A percentile compares a stretch with the other conserved stretches of the same genome.
Conservation (phyloP, 208 protist genomes). For the Strigomonas culicis region DNA sequence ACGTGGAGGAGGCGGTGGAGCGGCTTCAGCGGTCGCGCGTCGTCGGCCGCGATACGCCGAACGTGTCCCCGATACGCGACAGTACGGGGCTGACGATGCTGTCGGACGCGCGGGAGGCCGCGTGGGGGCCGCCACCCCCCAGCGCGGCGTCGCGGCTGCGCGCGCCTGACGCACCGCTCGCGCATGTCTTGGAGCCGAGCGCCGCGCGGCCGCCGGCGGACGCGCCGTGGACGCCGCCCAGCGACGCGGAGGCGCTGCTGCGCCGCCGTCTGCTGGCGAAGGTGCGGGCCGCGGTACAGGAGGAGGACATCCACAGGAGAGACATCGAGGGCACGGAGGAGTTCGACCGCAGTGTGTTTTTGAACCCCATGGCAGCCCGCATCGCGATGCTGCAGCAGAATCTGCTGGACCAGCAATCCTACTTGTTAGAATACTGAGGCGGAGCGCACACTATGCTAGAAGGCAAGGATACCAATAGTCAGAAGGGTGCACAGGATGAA, state of each 20-base stretch:
- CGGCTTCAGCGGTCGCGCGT: constrained; percentile 7
- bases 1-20: no score
- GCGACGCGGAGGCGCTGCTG: constrained; percentile 12
- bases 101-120: no score
- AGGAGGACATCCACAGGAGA: constrained; percentile 63
- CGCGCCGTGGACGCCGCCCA: no score
- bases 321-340: constrained; percentile 69
- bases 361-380: constrained; percentile 47
- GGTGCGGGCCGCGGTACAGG: constrained; percentile 35
- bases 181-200: no score
- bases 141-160: no score
- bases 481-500: no score
- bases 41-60: constrained; percentile 19
- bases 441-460: no score
- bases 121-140: no score
- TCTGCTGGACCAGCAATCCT: constrained; percentile 2
- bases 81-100: no score
- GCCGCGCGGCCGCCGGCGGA: no score
- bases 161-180: no score
- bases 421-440: neutral
- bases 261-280: constrained; percentile 31
- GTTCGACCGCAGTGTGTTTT: constrained; percentile 51
- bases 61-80: constrained; percentile 37
- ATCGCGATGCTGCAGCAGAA: constrained; percentile 33
- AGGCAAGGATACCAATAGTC: no score